Conservation (phyloP, 306 rosid genomes). For the Astragalus glycyphyllos region DNA sequence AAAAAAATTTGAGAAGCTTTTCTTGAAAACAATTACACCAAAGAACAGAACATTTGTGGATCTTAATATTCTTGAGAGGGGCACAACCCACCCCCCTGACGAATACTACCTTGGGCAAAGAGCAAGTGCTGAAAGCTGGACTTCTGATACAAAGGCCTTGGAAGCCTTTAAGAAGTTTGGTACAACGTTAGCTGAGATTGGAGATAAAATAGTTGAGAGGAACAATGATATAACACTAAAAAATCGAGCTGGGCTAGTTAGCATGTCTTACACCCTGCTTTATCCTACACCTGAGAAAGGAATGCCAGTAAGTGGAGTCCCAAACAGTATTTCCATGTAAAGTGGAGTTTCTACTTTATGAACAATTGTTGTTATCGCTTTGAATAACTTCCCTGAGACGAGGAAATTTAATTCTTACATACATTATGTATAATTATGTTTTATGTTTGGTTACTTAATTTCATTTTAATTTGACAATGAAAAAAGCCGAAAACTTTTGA, state of each 20-base stretch:
- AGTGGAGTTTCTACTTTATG: background rate
- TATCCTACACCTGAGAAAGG: conserved; percentile 61
- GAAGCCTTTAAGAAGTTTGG: conserved; percentile 56
- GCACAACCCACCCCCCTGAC: background rate
- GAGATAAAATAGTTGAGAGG: background rate
- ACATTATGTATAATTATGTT: too few species aligned
- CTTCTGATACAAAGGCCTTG: conserved; percentile 1
- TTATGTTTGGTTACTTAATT: too few species aligned
- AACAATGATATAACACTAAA: conserved; percentile 9
- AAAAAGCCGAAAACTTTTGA: too few species aligned
- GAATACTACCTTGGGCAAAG: conserved; percentile 49
- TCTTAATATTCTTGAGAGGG: conserved; percentile 14
- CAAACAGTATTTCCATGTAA: conserved; percentile 66
- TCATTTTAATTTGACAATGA: too few species aligned
- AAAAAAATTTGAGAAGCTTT: conserved; percentile 42
- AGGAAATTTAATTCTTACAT: too few species aligned
- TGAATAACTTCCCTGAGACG: background rate
- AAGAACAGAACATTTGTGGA: conserved; percentile 48
- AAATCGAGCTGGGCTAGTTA: conserved; percentile 53
- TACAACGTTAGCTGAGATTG: conserved; percentile 45
- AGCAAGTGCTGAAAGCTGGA: conserved; percentile 33
- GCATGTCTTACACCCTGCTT: conserved; percentile 68
- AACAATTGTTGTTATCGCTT: background rate
- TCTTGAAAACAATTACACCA: conserved; percentile 58
- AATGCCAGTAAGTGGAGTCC: conserved; percentile 68